Evolutionary conservation across 768 basidiomycete genomes (phyloP).

Genomic region (Porphyrellus cyaneotinctus): DNA sequence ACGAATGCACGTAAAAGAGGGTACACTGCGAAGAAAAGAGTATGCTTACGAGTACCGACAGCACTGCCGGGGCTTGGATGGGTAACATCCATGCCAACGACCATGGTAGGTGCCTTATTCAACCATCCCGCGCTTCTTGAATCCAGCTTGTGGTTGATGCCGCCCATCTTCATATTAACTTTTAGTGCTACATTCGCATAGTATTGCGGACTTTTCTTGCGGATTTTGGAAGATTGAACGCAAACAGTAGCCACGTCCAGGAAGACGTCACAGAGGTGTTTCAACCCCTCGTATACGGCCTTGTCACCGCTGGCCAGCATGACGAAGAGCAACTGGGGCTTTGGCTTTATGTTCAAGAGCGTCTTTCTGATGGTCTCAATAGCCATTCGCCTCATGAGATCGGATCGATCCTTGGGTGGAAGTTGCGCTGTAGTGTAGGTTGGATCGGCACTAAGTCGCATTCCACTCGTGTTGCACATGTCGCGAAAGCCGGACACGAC

Average conservation of each 20-base stretch:
- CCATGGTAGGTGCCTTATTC: conserved; percentile 41
- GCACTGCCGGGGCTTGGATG: conserved; percentile 76
- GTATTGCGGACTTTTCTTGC: conserved; percentile 56
- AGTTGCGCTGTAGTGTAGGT: conserved; percentile 39
- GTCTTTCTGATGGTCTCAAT: conserved; percentile 41
- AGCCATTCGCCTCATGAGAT: conserved; percentile 52
- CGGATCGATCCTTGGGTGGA: conserved; percentile 47
- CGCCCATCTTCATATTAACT: conserved; percentile 54
- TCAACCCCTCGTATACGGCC: conserved; percentile 48
- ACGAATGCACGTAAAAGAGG: background rate
- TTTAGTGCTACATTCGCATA: conserved; percentile 55
- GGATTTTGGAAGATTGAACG: conserved; percentile 66
- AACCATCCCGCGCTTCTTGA: conserved; percentile 37
- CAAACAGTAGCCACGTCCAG: conserved; percentile 62
- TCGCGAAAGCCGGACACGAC: conserved; percentile 50
- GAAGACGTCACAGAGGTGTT: conserved; percentile 48
- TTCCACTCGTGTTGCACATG: conserved; percentile 65
- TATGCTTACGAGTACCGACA: conserved; percentile 39
- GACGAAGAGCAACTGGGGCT: conserved; percentile 44
- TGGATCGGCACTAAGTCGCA: conserved; percentile 40
- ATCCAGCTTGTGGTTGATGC: conserved; percentile 48
- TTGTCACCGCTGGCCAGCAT: conserved; percentile 46
- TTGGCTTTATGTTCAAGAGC: conserved; percentile 37
- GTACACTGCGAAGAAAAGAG: background rate
- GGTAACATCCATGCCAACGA: conserved; percentile 64